These are phyloP conservation scores for Taxillus chinensis DNA, from an alignment of 164 flowering plant species.

Conservation along the genomic window DNA sequence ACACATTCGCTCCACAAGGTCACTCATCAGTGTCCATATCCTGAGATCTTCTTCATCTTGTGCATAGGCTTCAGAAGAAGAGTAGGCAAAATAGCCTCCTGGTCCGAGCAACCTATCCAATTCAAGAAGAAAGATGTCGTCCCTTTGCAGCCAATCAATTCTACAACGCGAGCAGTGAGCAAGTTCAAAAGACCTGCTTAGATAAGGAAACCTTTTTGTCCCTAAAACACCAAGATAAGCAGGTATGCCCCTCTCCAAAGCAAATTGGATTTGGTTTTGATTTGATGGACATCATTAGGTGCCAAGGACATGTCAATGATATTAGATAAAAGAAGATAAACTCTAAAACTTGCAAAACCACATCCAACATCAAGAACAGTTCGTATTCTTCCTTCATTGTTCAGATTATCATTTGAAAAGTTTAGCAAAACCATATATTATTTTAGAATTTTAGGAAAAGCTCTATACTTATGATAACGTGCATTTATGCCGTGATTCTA, in stretches of 20 bases:
- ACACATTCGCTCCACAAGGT: slow-evolving; percentile 85
- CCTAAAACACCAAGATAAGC: slow-evolving; percentile 90
- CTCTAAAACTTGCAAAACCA: slow-evolving; percentile 96
- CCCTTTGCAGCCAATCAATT: slow-evolving; percentile 93
- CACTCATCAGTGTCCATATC: slow-evolving; percentile 86
- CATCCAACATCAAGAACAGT: slow-evolving; percentile 91
- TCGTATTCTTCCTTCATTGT: slow-evolving; percentile 65
- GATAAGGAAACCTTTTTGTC: slow-evolving; percentile 83
- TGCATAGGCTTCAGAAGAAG: slow-evolving; percentile 91
- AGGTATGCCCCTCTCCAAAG: slow-evolving; percentile 92
- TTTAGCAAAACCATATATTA: slow-evolving; percentile 35
- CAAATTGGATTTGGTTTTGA: slow-evolving; percentile 92
- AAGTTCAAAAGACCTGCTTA: slow-evolving; percentile 90
- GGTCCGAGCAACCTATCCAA: slow-evolving; percentile 84
- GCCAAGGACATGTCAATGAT: slow-evolving; percentile 82
- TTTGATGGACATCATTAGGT: slow-evolving; percentile 93
- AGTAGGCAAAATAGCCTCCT: slow-evolving; percentile 92
- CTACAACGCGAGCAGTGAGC: slow-evolving; percentile 95
- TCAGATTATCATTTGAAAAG: slow-evolving; percentile 50
- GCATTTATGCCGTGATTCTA: no score
- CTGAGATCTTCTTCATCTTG: slow-evolving; percentile 83
- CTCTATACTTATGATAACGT: no score
- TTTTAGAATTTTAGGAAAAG: no score
- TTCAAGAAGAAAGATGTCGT: slow-evolving; percentile 88
- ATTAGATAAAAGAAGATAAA: slow-evolving; percentile 65